Evolutionary conservation across 2,329 filamentous ascomycete genomes (phyloP).

Genomic region (Dothistroma septosporum): DNA sequence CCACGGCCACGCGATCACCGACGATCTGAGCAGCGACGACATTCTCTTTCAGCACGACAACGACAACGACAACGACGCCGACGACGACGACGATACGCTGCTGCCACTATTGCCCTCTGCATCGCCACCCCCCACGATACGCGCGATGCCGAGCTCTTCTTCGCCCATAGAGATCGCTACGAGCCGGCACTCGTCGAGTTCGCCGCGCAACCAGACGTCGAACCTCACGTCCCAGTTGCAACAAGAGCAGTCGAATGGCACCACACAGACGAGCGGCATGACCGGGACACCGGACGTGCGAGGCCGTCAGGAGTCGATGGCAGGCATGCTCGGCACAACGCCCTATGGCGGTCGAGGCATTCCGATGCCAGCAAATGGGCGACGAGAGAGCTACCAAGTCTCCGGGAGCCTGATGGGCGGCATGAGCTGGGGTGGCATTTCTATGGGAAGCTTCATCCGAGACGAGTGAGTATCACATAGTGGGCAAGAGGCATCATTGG

Average conservation of each 20-base stretch:
- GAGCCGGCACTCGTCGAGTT: conserved; percentile 50
- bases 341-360: conserved; percentile 60
- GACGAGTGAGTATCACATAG: conserved; percentile 74
- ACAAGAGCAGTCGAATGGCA: conserved; percentile 39
- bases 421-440: conserved; percentile 96
- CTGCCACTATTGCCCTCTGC: conserved; percentile 25
- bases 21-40: conserved; percentile 31
- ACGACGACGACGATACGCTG: conserved; percentile 16
- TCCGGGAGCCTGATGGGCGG: conserved; percentile 64
- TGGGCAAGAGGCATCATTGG: background rate
- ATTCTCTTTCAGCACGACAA: conserved; percentile 30
- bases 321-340: conserved; percentile 44
- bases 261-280: conserved; percentile 23
- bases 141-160: conserved; percentile 51
- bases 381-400: conserved; percentile 53
- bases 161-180: conserved; percentile 59
- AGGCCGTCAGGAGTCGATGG: conserved; percentile 53
- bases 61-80: conserved; percentile 20
- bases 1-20: conserved; percentile 19
- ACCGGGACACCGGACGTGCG: conserved; percentile 23
- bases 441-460: conserved; percentile 92
- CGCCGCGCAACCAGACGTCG: conserved; percentile 59
- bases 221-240: conserved; percentile 61
- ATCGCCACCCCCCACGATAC: conserved; percentile 18
- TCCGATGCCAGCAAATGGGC: conserved; percentile 51